Conservation (phyloP, 805 yeast genomes). For the Nakazawaea pomicola region DNA sequence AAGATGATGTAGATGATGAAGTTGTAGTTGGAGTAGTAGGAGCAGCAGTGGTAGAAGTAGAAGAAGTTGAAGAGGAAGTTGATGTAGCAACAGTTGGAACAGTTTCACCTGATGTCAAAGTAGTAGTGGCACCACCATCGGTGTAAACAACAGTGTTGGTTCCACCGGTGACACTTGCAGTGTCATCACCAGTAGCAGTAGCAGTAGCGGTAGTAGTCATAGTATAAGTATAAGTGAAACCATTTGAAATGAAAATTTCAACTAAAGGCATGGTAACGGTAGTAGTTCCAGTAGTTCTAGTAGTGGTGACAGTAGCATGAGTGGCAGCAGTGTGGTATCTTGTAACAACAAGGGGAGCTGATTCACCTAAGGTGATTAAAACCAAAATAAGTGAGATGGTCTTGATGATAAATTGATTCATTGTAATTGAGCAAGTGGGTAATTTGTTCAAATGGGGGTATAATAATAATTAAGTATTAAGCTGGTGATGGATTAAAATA, state of each 20-base stretch:
- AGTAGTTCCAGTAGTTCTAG: slow-evolving; percentile 37
- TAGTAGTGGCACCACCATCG: slow-evolving; percentile 14
- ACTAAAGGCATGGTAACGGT: slow-evolving; percentile 49
- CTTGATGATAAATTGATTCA: slow-evolving; percentile 6
- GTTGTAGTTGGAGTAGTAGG: slow-evolving; percentile 13
- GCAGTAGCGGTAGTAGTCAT: slow-evolving; percentile 33
- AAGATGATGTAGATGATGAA: slow-evolving; percentile 14
- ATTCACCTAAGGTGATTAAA: slow-evolving; percentile 4
- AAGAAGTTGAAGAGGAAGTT: slow-evolving; percentile 15
- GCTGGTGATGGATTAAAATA: no score
- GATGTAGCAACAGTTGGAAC: slow-evolving; percentile 13
- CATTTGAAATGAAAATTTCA: slow-evolving; percentile 45
- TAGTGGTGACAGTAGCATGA: slow-evolving; percentile 24
- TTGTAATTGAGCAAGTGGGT: neutral
- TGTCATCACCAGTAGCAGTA: slow-evolving; percentile 13
- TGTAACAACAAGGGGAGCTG: slow-evolving; percentile 20
- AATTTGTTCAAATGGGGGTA: neutral
- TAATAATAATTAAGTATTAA: no score
- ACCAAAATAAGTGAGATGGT: neutral
- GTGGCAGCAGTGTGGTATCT: slow-evolving; percentile 26
- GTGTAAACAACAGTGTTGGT: slow-evolving; percentile 13
- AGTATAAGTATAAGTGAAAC: slow-evolving; percentile 46
- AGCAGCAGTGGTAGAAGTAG: slow-evolving; percentile 11
- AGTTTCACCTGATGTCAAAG: slow-evolving; percentile 13
- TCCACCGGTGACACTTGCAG: slow-evolving; percentile 16